Conservation (phyloP, 2,329 filamentous ascomycete species). For the Penicillium sp. region DNA sequence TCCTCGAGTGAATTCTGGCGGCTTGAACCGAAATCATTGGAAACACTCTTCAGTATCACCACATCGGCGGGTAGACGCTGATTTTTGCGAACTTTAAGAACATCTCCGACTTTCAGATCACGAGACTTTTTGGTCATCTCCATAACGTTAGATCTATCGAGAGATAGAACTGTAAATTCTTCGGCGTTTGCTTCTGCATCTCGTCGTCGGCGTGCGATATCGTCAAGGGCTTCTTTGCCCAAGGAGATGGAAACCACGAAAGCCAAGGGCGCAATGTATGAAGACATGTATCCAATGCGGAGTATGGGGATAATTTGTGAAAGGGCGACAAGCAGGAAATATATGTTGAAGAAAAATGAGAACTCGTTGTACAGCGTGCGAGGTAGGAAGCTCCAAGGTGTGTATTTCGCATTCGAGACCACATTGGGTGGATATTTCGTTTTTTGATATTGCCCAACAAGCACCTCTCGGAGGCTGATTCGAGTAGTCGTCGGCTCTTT, state of each 20-base stretch:
- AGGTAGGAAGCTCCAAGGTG: conserved; percentile 86
- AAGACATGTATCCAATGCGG: conserved; percentile 88
- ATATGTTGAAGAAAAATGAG: conserved; percentile 99
- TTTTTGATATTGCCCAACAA: conserved; percentile 68
- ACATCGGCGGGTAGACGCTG: conserved; percentile 93
- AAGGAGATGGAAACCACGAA: conserved; percentile 91
- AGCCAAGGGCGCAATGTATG: conserved; percentile 84
- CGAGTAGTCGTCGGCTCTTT: conserved; percentile 40
- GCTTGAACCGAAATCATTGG: conserved; percentile 46
- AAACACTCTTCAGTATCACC: conserved; percentile 78
- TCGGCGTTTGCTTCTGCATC: conserved; percentile 95
- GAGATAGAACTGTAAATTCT: conserved; percentile 70
- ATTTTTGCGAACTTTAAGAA: conserved; percentile 87
- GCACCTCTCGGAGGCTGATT: conserved; percentile 61
- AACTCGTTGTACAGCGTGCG: conserved; percentile 97
- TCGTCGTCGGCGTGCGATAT: conserved; percentile 76
- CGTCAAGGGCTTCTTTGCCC: conserved; percentile 92
- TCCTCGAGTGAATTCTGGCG: conserved; percentile 19
- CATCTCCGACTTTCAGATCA: conserved; percentile 88
- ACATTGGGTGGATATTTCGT: conserved; percentile 81
- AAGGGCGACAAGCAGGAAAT: conserved; percentile 89
- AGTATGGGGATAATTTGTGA: conserved; percentile 87
- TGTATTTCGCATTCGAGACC: conserved; percentile 97
- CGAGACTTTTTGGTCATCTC: conserved; percentile 76
- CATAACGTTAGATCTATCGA: conserved; percentile 53